These are phyloP conservation scores for Trichoderma cornu-damae DNA, from an alignment of 2,329 filamentous ascomycete species.

Conservation along the genomic window DNA sequence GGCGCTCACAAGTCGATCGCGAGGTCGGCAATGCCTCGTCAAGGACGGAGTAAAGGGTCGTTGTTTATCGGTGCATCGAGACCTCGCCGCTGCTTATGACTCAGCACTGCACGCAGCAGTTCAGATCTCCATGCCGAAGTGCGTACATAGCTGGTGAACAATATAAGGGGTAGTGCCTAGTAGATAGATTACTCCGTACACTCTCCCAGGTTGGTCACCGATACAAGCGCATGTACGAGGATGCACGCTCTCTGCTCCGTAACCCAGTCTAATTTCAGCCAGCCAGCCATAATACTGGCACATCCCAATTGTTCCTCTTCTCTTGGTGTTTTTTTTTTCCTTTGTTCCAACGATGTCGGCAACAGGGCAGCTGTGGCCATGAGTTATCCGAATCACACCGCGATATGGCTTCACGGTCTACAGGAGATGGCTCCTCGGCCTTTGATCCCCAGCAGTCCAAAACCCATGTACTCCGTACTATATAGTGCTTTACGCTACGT, in stretches of 20 bases:
- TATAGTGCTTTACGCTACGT: slow-evolving; percentile 53
- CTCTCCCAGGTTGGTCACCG: not conserved
- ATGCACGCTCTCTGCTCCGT: not conserved
- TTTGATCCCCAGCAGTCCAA: slow-evolving; percentile 37
- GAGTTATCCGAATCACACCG: slow-evolving; percentile 33
- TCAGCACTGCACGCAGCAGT: too few relatives aligned
- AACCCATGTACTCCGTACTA: slow-evolving; percentile 45
- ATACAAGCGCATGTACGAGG: not conserved
- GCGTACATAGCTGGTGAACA: slow-evolving; percentile 8
- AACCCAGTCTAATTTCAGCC: not conserved
- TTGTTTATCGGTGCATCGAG: not conserved
- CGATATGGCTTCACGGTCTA: slow-evolving; percentile 26
- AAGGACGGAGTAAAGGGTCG: not conserved
- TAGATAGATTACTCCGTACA: too few relatives aligned
- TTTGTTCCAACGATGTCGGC: not conserved
- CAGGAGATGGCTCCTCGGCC: slow-evolving; percentile 31
- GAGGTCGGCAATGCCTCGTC: not conserved
- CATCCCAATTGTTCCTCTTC: not conserved
- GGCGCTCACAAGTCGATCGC: not conserved
- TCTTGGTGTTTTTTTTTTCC: not conserved
- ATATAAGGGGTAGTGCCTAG: too few relatives aligned
- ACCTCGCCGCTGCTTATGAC: too few relatives aligned
- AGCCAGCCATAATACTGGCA: not conserved
- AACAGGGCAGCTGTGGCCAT: slow-evolving; percentile 23
- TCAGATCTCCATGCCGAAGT: too few relatives aligned